phyloP scores from a whole-genome alignment of 2,329 filamentous ascomycete genomes.

The Epichloe coenophiala region DNA sequence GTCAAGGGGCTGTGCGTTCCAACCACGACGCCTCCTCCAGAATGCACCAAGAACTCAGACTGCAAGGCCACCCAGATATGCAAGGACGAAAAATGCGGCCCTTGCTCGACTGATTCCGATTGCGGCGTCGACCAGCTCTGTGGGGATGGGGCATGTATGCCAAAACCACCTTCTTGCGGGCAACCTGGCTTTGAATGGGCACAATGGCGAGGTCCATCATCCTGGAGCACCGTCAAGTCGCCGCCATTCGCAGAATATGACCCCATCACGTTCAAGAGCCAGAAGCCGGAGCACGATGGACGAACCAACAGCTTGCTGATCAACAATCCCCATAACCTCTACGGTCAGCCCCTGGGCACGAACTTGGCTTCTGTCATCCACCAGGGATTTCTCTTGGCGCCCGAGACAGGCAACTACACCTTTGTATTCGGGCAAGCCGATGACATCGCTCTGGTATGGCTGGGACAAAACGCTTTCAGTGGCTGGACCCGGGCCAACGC shows the following conservation, averaged over 20 bases:
- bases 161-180: constrained; percentile 6
- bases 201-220: constrained; percentile 5
- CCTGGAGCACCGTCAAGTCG: constrained; percentile 6
- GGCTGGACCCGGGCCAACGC: constrained; percentile 7
- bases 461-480: constrained; percentile 5
- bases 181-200: constrained; percentile 8
- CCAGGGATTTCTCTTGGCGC: constrained; percentile 7
- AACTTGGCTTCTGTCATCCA: constrained; percentile 6
- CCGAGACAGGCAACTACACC: constrained; percentile 7
- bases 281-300: constrained; percentile 4
- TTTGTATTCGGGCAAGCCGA: constrained; percentile 7
- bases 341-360: constrained; percentile 3
- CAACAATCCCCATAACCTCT: background rate
- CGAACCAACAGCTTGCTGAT: constrained; percentile 7
- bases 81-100: constrained; percentile 5
- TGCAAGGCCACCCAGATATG: constrained; percentile 5
- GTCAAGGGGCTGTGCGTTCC: constrained; percentile 3
- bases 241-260: constrained; percentile 7
- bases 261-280: constrained; percentile 2
- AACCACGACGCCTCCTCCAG: background rate
- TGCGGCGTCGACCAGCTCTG: constrained; percentile 4
- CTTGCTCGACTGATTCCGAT: constrained; percentile 4
- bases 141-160: constrained; percentile 4
- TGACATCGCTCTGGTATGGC: constrained; percentile 6
- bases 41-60: constrained; percentile 7